These are phyloP conservation scores for Nidularia pulvinata DNA, from an alignment of 768 basidiomycete species.

Conservation along the genomic window DNA sequence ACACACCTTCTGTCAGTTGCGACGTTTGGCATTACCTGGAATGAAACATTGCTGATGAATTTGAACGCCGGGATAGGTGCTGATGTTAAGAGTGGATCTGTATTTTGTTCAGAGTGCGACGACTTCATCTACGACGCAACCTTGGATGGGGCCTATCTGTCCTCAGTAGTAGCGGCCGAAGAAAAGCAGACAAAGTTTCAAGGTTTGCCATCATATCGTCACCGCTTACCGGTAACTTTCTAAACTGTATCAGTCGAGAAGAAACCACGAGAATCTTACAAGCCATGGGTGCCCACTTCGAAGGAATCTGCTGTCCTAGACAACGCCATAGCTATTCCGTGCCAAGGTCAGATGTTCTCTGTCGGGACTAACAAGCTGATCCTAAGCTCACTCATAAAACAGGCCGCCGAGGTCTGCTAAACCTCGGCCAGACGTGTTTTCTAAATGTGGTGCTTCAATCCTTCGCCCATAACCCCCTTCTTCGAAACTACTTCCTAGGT, in stretches of 20 bases:
- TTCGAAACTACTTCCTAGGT: constrained; percentile 87
- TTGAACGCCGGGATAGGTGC: constrained; percentile 45
- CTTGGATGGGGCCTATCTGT: constrained; percentile 45
- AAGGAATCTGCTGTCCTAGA: constrained; percentile 45
- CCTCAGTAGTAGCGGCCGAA: constrained; percentile 49
- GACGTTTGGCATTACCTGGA: not conserved
- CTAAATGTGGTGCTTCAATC: constrained; percentile 90
- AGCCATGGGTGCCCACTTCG: constrained; percentile 33
- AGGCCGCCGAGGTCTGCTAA: constrained; percentile 86
- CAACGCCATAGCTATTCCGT: constrained; percentile 53
- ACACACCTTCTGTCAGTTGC: constrained; percentile 66
- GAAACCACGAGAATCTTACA: constrained; percentile 30
- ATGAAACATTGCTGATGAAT: not conserved
- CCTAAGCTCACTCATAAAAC: not conserved
- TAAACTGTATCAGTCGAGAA: constrained; percentile 25
- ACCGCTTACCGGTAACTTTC: no score
- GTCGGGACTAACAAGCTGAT: not conserved
- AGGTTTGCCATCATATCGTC: constrained; percentile 30
- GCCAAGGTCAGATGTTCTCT: constrained; percentile 57
- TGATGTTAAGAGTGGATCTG: constrained; percentile 70
- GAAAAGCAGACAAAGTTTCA: constrained; percentile 63
- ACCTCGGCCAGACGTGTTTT: constrained; percentile 94
- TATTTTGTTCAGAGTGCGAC: constrained; percentile 75
- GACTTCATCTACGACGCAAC: constrained; percentile 69
- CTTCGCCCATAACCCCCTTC: constrained; percentile 86